phyloP scores from a whole-genome alignment of 495 filamentous ascomycete species.

The Aspergillus conjunctus region DNA sequence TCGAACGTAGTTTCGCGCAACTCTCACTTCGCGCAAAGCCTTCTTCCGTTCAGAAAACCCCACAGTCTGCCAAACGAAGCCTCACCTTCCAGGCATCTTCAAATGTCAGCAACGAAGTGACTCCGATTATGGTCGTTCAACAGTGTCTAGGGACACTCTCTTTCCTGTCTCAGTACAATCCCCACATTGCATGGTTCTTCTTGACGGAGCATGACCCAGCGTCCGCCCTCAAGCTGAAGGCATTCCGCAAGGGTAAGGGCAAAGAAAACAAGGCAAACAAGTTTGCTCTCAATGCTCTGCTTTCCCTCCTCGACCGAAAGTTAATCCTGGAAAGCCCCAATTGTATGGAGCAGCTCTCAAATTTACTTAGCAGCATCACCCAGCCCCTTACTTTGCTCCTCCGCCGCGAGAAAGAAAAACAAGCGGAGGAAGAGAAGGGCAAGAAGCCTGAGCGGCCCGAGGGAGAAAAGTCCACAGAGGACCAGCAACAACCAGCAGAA shows the following conservation, averaged over 20 bases:
- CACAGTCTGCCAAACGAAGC: constrained; percentile 72
- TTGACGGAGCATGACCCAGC: constrained; percentile 88
- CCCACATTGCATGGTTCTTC: constrained; percentile 88
- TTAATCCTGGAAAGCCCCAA: constrained; percentile 92
- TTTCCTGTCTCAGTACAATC: constrained; percentile 78
- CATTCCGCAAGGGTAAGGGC: constrained; percentile 82
- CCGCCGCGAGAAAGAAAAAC: constrained; percentile 77
- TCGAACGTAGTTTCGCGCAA: constrained; percentile 93
- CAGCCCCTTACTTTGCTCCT: constrained; percentile 80
- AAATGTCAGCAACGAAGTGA: constrained; percentile 70
- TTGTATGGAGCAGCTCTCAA: constrained; percentile 92
- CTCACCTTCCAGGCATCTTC: constrained; percentile 57
- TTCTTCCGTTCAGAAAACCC: constrained; percentile 73
- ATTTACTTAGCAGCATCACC: constrained; percentile 83
- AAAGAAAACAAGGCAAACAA: constrained; percentile 81
- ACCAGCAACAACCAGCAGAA: constrained; percentile 21
- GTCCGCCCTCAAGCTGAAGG: constrained; percentile 70
- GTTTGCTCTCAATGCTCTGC: constrained; percentile 87
- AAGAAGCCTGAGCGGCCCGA: constrained; percentile 45
- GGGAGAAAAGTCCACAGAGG: constrained; percentile 30
- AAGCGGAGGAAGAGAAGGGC: constrained; percentile 60
- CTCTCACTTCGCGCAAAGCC: constrained; percentile 90
- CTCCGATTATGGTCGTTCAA: constrained; percentile 91
- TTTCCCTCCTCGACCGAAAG: constrained; percentile 84
- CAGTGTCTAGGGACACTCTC: constrained; percentile 85